Conservation (phyloP, 345 rosid genomes). For the Clausena lansium region DNA sequence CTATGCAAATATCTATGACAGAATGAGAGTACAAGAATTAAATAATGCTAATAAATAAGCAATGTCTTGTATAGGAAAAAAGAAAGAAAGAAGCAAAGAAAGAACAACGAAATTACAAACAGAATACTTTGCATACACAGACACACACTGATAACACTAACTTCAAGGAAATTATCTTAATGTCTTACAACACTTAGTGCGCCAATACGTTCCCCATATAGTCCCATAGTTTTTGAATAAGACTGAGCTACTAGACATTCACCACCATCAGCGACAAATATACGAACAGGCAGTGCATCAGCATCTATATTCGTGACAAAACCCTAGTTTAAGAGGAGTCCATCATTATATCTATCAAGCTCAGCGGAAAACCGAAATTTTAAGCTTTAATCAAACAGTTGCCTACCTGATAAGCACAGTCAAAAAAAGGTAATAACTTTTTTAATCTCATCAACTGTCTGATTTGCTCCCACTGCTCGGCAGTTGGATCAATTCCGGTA, state of each 20-base stretch:
- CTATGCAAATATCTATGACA: neutral
- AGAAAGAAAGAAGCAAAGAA: neutral
- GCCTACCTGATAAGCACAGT: slow-evolving; percentile 53
- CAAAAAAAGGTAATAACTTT: slow-evolving; percentile 47
- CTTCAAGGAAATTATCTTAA: neutral
- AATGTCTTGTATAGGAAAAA: neutral
- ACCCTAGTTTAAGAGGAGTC: slow-evolving; percentile 28
- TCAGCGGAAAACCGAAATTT: neutral
- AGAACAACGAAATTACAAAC: neutral
- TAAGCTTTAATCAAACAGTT: neutral
- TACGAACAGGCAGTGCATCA: slow-evolving; percentile 48
- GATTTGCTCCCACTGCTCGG: slow-evolving; percentile 53
- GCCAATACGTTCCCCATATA: slow-evolving; percentile 59
- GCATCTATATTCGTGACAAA: slow-evolving; percentile 45
- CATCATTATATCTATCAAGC: neutral
- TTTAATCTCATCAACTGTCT: slow-evolving; percentile 42
- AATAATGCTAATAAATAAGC: neutral
- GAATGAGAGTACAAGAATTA: neutral
- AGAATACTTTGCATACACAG: neutral
- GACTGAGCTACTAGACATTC: slow-evolving; percentile 50
- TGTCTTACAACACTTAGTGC: slow-evolving; percentile 49
- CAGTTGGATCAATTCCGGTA: slow-evolving; percentile 51
- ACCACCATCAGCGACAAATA: slow-evolving; percentile 54
- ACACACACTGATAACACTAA: neutral
- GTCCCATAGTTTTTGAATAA: slow-evolving; percentile 60